Conservation (phyloP, 192 early-diverging fungal species). For the Coemansia sp. region DNA sequence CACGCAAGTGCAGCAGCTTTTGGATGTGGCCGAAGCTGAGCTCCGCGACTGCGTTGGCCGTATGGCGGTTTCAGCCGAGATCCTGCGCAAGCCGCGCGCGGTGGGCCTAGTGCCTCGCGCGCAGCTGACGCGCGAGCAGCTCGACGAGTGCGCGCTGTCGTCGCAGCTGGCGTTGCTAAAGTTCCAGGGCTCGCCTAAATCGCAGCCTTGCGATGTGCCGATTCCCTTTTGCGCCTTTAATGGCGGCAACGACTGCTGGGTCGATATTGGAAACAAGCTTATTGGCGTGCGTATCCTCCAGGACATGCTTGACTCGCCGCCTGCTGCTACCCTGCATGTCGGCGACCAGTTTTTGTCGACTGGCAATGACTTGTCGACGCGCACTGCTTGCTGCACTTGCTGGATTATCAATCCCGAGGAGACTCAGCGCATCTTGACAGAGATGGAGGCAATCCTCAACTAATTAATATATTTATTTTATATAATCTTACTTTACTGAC, state of each 20-base stretch:
- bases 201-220: slow-evolving; percentile 56
- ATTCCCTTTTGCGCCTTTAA: slow-evolving; percentile 95
- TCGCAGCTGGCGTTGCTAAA: slow-evolving; percentile 66
- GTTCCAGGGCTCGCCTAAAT: slow-evolving; percentile 59
- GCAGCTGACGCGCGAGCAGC: slow-evolving; percentile 75
- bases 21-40: slow-evolving; percentile 78
- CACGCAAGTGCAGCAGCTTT: slow-evolving; percentile 59
- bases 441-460: slow-evolving; percentile 55
- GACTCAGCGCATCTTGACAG: slow-evolving; percentile 72
- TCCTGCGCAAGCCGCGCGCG: slow-evolving; percentile 81
- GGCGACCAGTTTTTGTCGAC: slow-evolving; percentile 94
- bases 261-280: slow-evolving; percentile 94
- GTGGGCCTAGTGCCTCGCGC: slow-evolving; percentile 68
- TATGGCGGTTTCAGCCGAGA: slow-evolving; percentile 67
- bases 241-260: slow-evolving; percentile 90
- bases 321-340: slow-evolving; percentile 77
- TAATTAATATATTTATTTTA: neutral
- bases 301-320: slow-evolving; percentile 61
- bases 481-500: too few relatives aligned
- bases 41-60: slow-evolving; percentile 62
- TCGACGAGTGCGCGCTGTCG: slow-evolving; percentile 87
- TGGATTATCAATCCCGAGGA: slow-evolving; percentile 92
- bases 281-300: slow-evolving; percentile 88
- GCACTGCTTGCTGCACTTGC: slow-evolving; percentile 81
- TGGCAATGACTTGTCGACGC: slow-evolving; percentile 88